Evolutionary conservation across 345 rosid genomes (phyloP), one percentile per base, ranked within the genome.

Genomic region (Nasturtium officinale): DNA sequence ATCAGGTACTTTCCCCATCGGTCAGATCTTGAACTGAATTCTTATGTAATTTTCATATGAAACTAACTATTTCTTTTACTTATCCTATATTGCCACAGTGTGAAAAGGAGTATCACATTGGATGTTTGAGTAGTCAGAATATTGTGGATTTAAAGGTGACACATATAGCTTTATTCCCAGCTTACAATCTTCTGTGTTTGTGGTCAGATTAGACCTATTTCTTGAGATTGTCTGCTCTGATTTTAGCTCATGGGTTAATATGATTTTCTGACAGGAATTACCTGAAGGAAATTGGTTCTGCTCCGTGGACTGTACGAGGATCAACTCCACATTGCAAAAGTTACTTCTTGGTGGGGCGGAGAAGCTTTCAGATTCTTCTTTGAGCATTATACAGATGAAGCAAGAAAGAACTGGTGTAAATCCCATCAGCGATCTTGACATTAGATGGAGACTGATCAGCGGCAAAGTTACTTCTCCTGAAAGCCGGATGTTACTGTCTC

Each of bases 201-300:
- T 42, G 45, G 35, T 10, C 42, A 59, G 59, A 72, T 52, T 65
- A 10, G 67, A 47, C 37, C 67, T 18, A 13, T 65, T 17, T 16
- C 43, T 51, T 21, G 46, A 54, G 25, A 21, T 20, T 33, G 58
- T 50, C 56, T 45, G 45, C 20, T 45, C 69, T 46, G 73, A 38
- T 67, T 25, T 45, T 64, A 56, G 52, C 75, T 65, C 61, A 48
- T 11, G 7, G 47, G 47, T 33, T 57, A 16, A 42, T 70, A 77
- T 26, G 13, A 48, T 68, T 75, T 40, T 75, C 62, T 66, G 71
- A 60, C 88, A 95, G 99, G 96, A 87, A 80, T 79, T 95, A 80
- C 97, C 99, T 43, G 66, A 79, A 77, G 99, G 97, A 56, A 84
- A 91, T 73, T 94, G 98, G 98, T 94, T 94, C 80, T 94, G 98